Evolutionary conservation across 2,329 filamentous ascomycete genomes (phyloP), one percentile per base, ranked within the genome.

Genomic region (Microsporum canis): DNA sequence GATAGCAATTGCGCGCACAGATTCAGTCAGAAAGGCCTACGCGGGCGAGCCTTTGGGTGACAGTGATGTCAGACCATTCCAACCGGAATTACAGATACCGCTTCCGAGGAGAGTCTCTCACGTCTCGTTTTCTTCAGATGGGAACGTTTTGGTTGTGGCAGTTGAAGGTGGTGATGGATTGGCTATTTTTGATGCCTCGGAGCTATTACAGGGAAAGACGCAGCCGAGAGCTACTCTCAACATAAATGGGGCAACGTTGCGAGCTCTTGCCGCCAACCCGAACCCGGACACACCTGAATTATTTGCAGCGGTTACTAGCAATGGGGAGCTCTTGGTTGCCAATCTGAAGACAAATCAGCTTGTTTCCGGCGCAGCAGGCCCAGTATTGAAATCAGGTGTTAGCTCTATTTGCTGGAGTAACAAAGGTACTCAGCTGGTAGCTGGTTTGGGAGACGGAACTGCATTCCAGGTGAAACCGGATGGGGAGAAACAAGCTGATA

Each of bases 341-440:
- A 89, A 96, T 71, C 73, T 99, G 63, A 86, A 87, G 68, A 82
- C 86, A 41, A 80, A 82, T 57, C 79, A 76, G 45, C 79, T 90
- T 51, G 71, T 81, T 6, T 76, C 77, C 38, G 82, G 83, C 0
- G 68, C 79, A 23, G 84, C 84, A 65, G 89, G 88, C 38, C 81
- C 78, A 68, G 77, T 86, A 0, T 78, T 95, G 65, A 89, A 86
- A 68, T 79, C 82, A 33, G 86, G 88, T 56, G 91, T 95, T 33
- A 91, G 86, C 70, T 94, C 88, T 68, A 82, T 89, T 4, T 87
- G 88, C 61, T 99, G 95, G 94, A 99, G 94, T 72, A 87, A 84
- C 63, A 89, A 87, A 71, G 94, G 94, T 55, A 99, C 96, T 72
- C 92, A 97, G 71, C 79, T 99, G 49, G 86, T 95, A 51, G 91